Conservation (phyloP, 495 filamentous ascomycete species). For the Daldinia vernicosa region DNA sequence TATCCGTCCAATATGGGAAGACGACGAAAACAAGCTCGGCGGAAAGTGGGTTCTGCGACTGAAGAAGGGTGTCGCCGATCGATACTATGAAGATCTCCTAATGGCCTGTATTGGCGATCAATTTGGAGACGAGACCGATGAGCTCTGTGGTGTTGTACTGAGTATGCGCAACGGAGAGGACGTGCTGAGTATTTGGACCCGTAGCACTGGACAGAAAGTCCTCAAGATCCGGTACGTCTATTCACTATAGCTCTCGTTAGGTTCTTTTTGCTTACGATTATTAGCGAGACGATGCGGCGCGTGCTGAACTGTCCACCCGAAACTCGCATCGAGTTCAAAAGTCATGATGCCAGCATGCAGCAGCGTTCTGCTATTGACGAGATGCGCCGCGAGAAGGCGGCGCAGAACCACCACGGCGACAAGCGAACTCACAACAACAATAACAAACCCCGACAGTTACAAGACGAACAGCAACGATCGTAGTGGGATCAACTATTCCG, state of each 20-base stretch:
- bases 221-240: constrained; percentile 91
- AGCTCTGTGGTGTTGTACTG: constrained; percentile 92
- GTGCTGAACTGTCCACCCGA: constrained; percentile 83
- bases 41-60: constrained; percentile 97
- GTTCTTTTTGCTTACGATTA: constrained; percentile 17
- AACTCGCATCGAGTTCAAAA: constrained; percentile 93
- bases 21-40: constrained; percentile 93
- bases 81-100: constrained; percentile 97
- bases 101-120: constrained; percentile 93
- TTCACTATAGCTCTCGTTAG: background rate
- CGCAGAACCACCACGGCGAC: constrained; percentile 56
- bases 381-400: constrained; percentile 78
- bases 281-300: constrained; percentile 91
- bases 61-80: constrained; percentile 95
- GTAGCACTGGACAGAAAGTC: constrained; percentile 88
- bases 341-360: constrained; percentile 83
- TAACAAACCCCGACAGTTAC: constrained; percentile 43
- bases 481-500: constrained; percentile 12
- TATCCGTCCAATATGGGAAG: constrained; percentile 97
- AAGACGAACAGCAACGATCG: constrained; percentile 45
- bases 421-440: constrained; percentile 51
- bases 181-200: constrained; percentile 96
- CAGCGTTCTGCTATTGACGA: constrained; percentile 84
- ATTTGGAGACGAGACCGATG: constrained; percentile 91
- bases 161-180: constrained; percentile 96